Conservation (phyloP, 2,329 filamentous ascomycete species). For the Apiospora sp. region DNA sequence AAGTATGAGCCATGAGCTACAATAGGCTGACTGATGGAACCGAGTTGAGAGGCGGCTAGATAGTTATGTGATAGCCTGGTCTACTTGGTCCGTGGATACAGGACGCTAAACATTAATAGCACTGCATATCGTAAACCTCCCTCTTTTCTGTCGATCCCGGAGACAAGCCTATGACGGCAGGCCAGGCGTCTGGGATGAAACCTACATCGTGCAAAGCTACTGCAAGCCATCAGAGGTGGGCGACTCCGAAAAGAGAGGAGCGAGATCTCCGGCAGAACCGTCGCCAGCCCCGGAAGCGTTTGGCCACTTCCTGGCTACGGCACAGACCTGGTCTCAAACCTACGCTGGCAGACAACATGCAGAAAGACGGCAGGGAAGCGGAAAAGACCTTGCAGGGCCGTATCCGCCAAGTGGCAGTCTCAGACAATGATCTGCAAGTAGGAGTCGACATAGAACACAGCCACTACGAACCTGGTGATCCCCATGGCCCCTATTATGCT, state of each 20-base stretch:
- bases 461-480: neutral
- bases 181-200: neutral
- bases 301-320: neutral
- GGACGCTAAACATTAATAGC: no score
- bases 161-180: neutral
- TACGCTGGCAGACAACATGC: constrained; percentile 3
- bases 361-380: constrained; percentile 10
- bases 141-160: neutral
- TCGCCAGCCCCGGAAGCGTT: neutral
- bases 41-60: constrained; percentile 5
- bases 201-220: neutral
- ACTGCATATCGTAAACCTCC: neutral
- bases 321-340: constrained; percentile 4
- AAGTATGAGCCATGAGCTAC: neutral
- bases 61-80: neutral
- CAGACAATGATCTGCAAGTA: constrained; percentile 1
- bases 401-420: neutral
- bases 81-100: neutral
- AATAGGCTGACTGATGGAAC: constrained; percentile 3
- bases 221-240: constrained; percentile 4
- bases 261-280: neutral
- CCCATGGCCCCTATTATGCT: neutral
- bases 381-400: constrained; percentile 3
- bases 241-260: neutral
- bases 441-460: neutral